A percentile compares a stretch with the other conserved stretches of the same genome.
Conservation (phyloP, 495 filamentous ascomycete species). For the Pseudomonodictys pantanalensis region DNA sequence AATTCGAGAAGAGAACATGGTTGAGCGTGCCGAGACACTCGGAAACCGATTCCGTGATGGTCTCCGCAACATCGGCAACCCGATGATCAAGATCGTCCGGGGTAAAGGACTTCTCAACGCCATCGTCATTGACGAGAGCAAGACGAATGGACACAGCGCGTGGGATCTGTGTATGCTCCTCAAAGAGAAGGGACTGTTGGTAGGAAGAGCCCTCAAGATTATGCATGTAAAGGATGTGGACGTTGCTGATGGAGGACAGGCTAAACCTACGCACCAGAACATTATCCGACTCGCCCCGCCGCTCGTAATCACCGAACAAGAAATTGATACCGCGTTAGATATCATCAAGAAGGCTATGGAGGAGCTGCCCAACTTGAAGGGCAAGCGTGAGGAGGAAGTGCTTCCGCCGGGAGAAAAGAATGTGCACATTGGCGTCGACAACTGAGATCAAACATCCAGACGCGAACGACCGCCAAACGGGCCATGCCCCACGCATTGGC, state of each 20-base stretch:
- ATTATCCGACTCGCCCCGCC: constrained; percentile 61
- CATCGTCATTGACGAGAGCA: constrained; percentile 90
- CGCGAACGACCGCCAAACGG: no score
- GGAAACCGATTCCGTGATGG: constrained; percentile 83
- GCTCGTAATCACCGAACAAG: constrained; percentile 44
- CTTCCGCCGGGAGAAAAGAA: constrained; percentile 76
- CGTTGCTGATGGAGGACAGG: constrained; percentile 51
- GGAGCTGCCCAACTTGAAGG: constrained; percentile 43
- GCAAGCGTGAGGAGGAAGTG: constrained; percentile 84
- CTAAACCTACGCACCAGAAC: constrained; percentile 97
- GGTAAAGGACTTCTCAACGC: constrained; percentile 96
- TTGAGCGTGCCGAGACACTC: constrained; percentile 73
- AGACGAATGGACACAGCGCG: constrained; percentile 79
- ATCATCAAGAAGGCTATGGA: constrained; percentile 44
- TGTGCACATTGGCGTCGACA: constrained; percentile 63
- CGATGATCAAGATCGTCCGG: constrained; percentile 77
- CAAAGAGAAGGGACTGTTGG: constrained; percentile 92
- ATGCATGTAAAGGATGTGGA: constrained; percentile 36
- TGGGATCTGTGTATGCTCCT: constrained; percentile 96
- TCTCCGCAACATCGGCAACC: constrained; percentile 65
- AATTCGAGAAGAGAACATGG: constrained; percentile 84
- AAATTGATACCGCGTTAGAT: constrained; percentile 40
- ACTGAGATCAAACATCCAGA: no score
- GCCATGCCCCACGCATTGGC: no score
- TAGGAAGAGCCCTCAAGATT: constrained; percentile 54